These are phyloP conservation scores for Cyclotella baltica DNA, from an alignment of 108 stramenopile species.

Conservation along the genomic window DNA sequence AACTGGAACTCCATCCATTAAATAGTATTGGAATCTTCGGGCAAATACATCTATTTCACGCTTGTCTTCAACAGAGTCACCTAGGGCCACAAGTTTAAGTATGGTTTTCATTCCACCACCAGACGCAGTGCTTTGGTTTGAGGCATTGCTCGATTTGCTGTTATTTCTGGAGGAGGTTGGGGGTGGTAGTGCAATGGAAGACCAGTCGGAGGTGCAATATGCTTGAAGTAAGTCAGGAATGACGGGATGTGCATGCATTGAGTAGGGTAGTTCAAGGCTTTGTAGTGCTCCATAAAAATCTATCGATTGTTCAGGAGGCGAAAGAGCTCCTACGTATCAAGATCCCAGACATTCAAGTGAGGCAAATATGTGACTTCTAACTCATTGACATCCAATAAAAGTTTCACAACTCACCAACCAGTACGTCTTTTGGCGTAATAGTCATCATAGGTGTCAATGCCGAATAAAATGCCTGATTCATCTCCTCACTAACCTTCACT, in stretches of 20 bases:
- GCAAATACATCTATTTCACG: constrained; percentile 51
- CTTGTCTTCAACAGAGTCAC: constrained; percentile 39
- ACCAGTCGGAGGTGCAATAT: constrained; percentile 49
- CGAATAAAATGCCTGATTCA: constrained; percentile 43
- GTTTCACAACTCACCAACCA: constrained; percentile 30
- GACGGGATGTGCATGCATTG: constrained; percentile 53
- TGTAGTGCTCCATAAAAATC: constrained; percentile 58
- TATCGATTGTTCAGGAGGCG: constrained; percentile 54
- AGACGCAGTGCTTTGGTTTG: constrained; percentile 3
- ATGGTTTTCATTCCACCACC: constrained; percentile 40
- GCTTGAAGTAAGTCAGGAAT: constrained; percentile 42
- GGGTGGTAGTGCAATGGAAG: constrained; percentile 7
- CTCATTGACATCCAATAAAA: not conserved
- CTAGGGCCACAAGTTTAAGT: constrained; percentile 25
- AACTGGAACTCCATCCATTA: constrained; percentile 55
- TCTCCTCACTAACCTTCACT: constrained; percentile 38
- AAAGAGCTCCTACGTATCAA: constrained; percentile 23
- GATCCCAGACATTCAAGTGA: not conserved
- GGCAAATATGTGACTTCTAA: not conserved
- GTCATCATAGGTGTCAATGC: constrained; percentile 20
- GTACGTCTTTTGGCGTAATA: constrained; percentile 35
- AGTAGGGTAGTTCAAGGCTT: constrained; percentile 51
- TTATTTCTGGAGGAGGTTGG: constrained; percentile 14
- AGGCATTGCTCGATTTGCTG: constrained; percentile 17
- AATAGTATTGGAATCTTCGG: constrained; percentile 46